Evolutionary conservation across 1,284 basidiomycete species (phyloP).

Genomic region (Ceraceosorus guamensis): DNA sequence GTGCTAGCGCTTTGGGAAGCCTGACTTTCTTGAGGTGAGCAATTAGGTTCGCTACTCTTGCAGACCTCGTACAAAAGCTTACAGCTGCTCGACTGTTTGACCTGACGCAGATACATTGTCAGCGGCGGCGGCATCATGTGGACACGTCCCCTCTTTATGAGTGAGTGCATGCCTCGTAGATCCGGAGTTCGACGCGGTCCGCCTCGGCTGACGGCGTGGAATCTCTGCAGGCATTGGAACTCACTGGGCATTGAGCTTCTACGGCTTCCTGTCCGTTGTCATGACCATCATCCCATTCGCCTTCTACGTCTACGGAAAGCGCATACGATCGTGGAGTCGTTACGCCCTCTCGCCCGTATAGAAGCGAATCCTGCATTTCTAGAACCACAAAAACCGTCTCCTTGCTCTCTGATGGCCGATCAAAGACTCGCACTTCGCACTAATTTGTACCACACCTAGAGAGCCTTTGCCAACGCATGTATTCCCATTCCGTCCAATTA

Average conservation of each 20-base stretch:
- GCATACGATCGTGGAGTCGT: slow-evolving; percentile 5
- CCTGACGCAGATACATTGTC: slow-evolving; percentile 5
- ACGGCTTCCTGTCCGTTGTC: slow-evolving; percentile 6
- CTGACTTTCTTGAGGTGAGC: too few relatives aligned
- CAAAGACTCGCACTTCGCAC: too few relatives aligned
- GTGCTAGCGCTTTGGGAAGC: not conserved
- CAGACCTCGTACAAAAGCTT: not conserved
- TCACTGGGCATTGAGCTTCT: slow-evolving; percentile 10
- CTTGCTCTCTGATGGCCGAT: too few relatives aligned
- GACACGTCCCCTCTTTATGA: not conserved
- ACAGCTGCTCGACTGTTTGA: slow-evolving; percentile 1
- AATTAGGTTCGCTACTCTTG: not conserved
- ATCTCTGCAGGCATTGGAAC: slow-evolving; percentile 1
- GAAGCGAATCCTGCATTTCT: too few relatives aligned
- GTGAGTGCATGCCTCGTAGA: slow-evolving; percentile 1
- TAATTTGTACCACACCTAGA: too few relatives aligned
- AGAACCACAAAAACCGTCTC: too few relatives aligned
- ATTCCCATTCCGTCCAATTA: too few relatives aligned
- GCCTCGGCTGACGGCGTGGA: slow-evolving; percentile 5
- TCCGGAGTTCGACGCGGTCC: not conserved
- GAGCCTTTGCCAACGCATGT: too few relatives aligned
- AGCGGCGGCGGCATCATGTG: slow-evolving; percentile 6
- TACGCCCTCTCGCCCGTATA: not conserved
- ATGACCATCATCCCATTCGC: slow-evolving; percentile 6
- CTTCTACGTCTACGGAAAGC: slow-evolving; percentile 10